Evolutionary conservation across 2,329 filamentous ascomycete species (phyloP), one percentile per base, ranked within the genome.

Genomic region (Trichoderma citrinoviride): DNA sequence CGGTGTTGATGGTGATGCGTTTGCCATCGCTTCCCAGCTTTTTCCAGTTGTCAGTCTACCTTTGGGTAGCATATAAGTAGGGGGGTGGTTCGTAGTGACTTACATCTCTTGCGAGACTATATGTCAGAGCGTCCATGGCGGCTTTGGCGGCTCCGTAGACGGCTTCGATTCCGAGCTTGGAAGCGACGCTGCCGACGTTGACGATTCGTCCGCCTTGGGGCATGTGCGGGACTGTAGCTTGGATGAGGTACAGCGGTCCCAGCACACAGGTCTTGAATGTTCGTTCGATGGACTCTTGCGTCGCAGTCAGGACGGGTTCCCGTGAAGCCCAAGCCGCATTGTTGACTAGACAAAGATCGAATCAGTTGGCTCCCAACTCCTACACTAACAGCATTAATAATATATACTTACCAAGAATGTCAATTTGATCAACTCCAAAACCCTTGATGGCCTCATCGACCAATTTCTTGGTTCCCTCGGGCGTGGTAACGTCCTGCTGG

Each of bases 1-100:
- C 69, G 5, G 76, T 76, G 63, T 80, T 80, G 65, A 80, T 72
- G 0, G 78, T 80, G 64, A 70, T 66, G 27, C 56, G 33, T 47
- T 66, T 68, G 25, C 53, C 54, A 44, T 64, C 65, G 6, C 46
- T 54, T 1, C 68, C 68, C 33, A 70, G 53, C 66, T 67, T 10
- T 10, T 14, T 1, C 1, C 6, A 12, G 3, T 19, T 25, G 15
- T 63, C 29, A 63, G 50, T 14, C 0, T 44, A n/a, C 7, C n/a
- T 1, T 6, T 8, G 19, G 2, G 3, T 7, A 12, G 19, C 7
- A 10, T n/a, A n/a, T n/a, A n/a, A n/a, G n/a, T n/a, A n/a, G 0
- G 2, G 6, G 1, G 2, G 7, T 1, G 1, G 10, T 17, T 19
- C 12, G 3, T 10, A 10, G 1, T 6, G 14, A 40, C 29, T 64